A percentile compares a stretch with the other conserved stretches of the same genome.
Evolutionary conservation across 2,329 filamentous ascomycete genomes (phyloP).

Genomic region (Furcasterigmium furcatum): DNA sequence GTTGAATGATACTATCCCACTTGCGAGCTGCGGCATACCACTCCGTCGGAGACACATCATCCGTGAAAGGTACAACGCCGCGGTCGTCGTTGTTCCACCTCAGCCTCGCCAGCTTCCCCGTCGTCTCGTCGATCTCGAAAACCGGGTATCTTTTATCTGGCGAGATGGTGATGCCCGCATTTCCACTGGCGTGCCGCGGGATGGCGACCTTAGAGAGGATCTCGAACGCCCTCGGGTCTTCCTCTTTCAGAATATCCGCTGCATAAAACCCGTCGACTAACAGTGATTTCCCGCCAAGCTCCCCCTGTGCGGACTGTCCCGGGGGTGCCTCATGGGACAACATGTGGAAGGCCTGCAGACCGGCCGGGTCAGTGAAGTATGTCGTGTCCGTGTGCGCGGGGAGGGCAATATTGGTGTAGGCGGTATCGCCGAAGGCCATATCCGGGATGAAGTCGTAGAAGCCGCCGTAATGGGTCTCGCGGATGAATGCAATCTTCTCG

Average conservation of each 20-base stretch:
- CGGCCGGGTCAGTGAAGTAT: slow-evolving; percentile 90
- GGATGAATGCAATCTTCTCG: slow-evolving; percentile 79
- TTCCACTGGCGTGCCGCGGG: slow-evolving; percentile 85
- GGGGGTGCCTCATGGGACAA: slow-evolving; percentile 69
- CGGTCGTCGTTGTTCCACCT: slow-evolving; percentile 95
- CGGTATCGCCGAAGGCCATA: slow-evolving; percentile 82
- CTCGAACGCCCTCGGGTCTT: slow-evolving; percentile 54
- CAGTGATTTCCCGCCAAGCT: slow-evolving; percentile 69
- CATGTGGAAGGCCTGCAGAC: slow-evolving; percentile 89
- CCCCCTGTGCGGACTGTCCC: slow-evolving; percentile 14
- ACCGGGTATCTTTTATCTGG: slow-evolving; percentile 71
- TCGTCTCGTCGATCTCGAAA: slow-evolving; percentile 52
- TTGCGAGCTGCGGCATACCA: slow-evolving; percentile 83
- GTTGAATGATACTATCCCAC: slow-evolving; percentile 68
- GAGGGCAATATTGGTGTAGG: slow-evolving; percentile 83
- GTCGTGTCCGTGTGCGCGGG: slow-evolving; percentile 91
- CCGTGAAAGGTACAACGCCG: slow-evolving; percentile 59
- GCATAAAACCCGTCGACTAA: slow-evolving; percentile 85
- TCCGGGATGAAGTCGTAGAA: slow-evolving; percentile 84
- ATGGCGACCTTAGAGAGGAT: slow-evolving; percentile 56
- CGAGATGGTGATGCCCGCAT: slow-evolving; percentile 76
- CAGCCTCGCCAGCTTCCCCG: slow-evolving; percentile 49
- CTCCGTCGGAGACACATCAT: slow-evolving; percentile 39
- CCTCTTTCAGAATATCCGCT: slow-evolving; percentile 53
- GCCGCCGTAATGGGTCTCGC: slow-evolving; percentile 85